phyloP scores from a whole-genome alignment of 1,284 basidiomycete species.

The Papiliotrema nemorosa region DNA sequence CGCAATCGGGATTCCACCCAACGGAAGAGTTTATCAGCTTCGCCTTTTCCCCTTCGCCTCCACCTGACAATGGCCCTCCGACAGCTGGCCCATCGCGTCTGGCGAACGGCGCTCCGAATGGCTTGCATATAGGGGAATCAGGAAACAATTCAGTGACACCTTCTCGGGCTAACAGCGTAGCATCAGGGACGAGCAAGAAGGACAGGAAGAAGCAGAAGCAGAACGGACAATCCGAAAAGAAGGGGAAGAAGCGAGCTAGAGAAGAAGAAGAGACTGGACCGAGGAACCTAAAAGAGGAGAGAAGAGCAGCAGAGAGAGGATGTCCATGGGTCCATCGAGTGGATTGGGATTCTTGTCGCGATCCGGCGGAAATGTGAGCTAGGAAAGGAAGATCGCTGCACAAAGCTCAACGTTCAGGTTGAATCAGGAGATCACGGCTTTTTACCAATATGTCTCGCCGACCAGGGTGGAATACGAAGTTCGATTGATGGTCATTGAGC shows the following conservation, averaged over 20 bases:
- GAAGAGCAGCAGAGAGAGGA: slow-evolving; percentile 59
- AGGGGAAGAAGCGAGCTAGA: slow-evolving; percentile 23
- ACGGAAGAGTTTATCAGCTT: neutral
- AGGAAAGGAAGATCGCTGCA: neutral
- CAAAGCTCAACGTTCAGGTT: slow-evolving; percentile 55
- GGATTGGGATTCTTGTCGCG: slow-evolving; percentile 70
- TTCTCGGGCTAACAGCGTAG: no score
- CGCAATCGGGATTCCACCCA: neutral
- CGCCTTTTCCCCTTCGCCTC: no score
- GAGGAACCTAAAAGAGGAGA: slow-evolving; percentile 60
- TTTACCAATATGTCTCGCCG: slow-evolving; percentile 82
- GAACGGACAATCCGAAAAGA: slow-evolving; percentile 17
- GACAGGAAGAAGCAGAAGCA: no score
- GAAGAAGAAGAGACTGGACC: slow-evolving; percentile 48
- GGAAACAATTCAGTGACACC: no score
- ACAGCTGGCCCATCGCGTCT: no score
- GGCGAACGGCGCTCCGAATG: no score
- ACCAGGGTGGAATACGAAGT: slow-evolving; percentile 79
- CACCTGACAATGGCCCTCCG: no score
- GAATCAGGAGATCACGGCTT: slow-evolving; percentile 78
- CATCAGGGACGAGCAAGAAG: no score
- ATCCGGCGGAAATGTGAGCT: slow-evolving; percentile 74
- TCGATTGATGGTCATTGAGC: slow-evolving; percentile 68
- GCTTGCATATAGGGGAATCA: no score
- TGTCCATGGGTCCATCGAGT: slow-evolving; percentile 77